Percentiles rank a stretch among this genome's conserved stretches.
Evolutionary conservation across 1,284 basidiomycete genomes (phyloP).

Genomic region (Boletus semigastroideus): DNA sequence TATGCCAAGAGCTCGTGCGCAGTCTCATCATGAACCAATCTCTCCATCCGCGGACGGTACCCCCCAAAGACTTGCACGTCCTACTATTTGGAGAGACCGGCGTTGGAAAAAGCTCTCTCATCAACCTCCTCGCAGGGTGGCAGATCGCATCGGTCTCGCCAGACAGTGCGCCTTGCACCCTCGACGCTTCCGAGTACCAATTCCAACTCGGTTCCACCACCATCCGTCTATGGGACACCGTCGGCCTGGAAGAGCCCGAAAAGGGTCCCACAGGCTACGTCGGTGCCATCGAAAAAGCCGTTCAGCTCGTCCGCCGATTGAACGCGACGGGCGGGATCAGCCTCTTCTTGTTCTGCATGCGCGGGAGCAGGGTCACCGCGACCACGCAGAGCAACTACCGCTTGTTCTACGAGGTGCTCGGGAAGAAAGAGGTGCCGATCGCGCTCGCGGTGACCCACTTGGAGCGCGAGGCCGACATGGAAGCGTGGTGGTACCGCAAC

Average conservation of each 20-base stretch:
- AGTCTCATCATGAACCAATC: constrained; percentile 16
- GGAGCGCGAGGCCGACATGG: constrained; percentile 32
- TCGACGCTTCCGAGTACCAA: constrained; percentile 25
- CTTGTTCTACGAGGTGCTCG: constrained; percentile 31
- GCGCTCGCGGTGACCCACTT: constrained; percentile 33
- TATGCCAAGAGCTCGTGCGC: constrained; percentile 21
- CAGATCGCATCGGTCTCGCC: constrained; percentile 26
- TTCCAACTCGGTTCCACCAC: constrained; percentile 22
- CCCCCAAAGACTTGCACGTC: constrained; percentile 29
- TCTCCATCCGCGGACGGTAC: constrained; percentile 16
- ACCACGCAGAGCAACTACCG: constrained; percentile 31
- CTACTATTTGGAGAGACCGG: constrained; percentile 33
- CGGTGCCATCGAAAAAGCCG: constrained; percentile 33
- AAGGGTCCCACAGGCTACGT: constrained; percentile 16
- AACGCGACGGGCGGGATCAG: constrained; percentile 28
- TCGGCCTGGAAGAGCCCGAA: constrained; percentile 32
- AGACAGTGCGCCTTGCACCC: constrained; percentile 28
- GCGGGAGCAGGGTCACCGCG: constrained; percentile 28
- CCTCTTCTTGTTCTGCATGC: constrained; percentile 36
- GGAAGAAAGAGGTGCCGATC: constrained; percentile 33
- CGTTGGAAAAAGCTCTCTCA: constrained; percentile 35
- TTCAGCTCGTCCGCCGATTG: constrained; percentile 24
- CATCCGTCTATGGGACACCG: constrained; percentile 33
- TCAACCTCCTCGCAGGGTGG: constrained; percentile 31
- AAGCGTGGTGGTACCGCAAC: constrained; percentile 33